A percentile compares a stretch with the other conserved stretches of the same genome.
phyloP scores from a whole-genome alignment of 345 rosid genomes.

The Rhodamnia argentea region DNA sequence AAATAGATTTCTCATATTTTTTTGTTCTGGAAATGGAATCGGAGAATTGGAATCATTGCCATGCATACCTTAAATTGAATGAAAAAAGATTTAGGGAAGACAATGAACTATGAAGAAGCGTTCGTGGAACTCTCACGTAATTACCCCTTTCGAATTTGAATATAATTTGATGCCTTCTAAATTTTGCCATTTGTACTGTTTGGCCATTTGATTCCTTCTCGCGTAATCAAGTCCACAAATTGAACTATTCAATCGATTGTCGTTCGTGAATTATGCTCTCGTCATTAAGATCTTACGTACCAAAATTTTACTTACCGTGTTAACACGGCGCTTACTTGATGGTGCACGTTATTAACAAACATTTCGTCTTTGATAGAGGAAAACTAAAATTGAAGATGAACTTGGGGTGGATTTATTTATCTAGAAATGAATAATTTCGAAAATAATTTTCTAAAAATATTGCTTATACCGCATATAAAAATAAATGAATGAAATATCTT shows the following conservation, averaged over 20 bases:
- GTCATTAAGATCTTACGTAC: background rate
- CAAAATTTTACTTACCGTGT: background rate
- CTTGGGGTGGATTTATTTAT: fast-evolving
- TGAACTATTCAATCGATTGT: background rate
- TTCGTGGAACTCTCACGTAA: fast-evolving
- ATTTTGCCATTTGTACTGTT: background rate
- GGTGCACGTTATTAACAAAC: background rate
- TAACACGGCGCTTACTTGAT: background rate
- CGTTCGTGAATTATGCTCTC: fast-evolving
- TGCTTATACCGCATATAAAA: background rate
- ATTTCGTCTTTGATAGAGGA: background rate
- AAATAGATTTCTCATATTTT: too few species aligned
- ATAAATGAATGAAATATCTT: background rate
- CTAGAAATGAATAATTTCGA: fast-evolving
- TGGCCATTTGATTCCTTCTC: background rate
- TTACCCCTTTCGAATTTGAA: background rate
- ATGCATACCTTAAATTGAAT: background rate
- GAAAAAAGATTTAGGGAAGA: background rate
- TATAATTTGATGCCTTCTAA: background rate
- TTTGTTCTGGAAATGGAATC: too few species aligned
- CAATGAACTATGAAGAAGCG: background rate
- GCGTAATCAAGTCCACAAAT: fast-evolving
- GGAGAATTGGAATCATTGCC: too few species aligned
- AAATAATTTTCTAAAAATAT: background rate
- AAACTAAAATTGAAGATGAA: background rate